Base-by-base conservation (phyloP, 176 grass and related monocot species). In the Zoysia japonica region DNA sequence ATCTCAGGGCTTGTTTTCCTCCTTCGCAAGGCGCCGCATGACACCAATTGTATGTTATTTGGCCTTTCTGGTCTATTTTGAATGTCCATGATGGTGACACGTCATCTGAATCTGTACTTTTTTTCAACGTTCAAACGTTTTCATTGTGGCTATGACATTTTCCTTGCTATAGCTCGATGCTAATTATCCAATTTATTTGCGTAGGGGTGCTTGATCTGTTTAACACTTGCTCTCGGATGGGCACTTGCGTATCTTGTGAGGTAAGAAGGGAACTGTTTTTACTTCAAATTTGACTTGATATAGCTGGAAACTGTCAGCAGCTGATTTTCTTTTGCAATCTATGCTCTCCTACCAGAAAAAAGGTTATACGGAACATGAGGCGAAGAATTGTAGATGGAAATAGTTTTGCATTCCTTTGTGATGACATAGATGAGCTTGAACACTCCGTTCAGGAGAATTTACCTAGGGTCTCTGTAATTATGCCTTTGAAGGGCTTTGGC, bases 401-500 rank as follows among this genome's bases (percentile, higher is more conserved):
- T 85, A 89, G 86, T 85, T 99, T 99, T 89, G 83, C 92, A 67
- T 99, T 99, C 77, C 82, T 99, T 73, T 99, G 92, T 47, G 90
- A 93, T n/a, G 88, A 95, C 67, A 44, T 99, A 84, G 90, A 91
- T 84, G 92, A 99, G 77, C 92, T 99, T 78, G 92, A 99, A 70
- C 92, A 91, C 83, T 93, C 96, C 40, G 78, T 90, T 84, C 96
- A 99, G 77, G 39, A 88, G 84, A 99, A 86, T 35, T 93, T 99
- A 68, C 96, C 96, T 71, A 90, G 86, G 52, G 96, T 99, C 50
- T 93, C 96, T 72, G 96, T 99, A 69, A 65, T 99, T 68, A 95
- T 99, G 96, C 96, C 96, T 57, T 86, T 99, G 79, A 99, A 99
- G 90, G 96, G 96, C 17, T 93, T 99, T 82, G 92, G 96, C 1